Evolutionary conservation across 805 yeast genomes (phyloP).

Genomic region (Candida silvatica): DNA sequence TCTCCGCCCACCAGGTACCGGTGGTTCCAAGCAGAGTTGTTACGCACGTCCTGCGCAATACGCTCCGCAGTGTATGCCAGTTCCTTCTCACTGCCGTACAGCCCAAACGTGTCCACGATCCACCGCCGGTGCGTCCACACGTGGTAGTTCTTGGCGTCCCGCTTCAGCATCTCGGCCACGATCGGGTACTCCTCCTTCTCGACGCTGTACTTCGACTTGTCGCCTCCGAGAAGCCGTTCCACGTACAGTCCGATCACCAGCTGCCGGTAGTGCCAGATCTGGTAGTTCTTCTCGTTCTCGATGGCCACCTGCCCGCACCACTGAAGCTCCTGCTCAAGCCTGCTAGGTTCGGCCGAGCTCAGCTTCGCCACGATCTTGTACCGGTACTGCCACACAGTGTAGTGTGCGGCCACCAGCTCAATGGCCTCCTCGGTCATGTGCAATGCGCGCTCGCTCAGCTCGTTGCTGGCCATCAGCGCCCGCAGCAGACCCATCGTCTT

Average conservation of each 20-base stretch:
- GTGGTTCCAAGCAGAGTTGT: constrained; percentile 93
- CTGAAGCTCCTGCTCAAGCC: constrained; percentile 46
- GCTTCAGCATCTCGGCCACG: constrained; percentile 56
- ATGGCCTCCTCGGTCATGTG: constrained; percentile 58
- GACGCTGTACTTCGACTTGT: constrained; percentile 25
- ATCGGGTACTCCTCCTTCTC: constrained; percentile 54
- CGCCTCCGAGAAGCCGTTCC: constrained; percentile 1
- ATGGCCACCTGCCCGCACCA: constrained; percentile 77
- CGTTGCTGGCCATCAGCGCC: constrained; percentile 49
- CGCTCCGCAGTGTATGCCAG: constrained; percentile 37
- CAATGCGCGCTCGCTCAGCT: constrained; percentile 64
- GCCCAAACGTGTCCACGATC: constrained; percentile 53
- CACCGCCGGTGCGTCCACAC: constrained; percentile 93
- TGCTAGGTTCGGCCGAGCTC: constrained; percentile 7
- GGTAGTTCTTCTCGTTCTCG: constrained; percentile 83
- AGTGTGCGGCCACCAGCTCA: constrained; percentile 75
- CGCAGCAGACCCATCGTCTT: constrained; percentile 52
- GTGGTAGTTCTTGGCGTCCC: constrained; percentile 87
- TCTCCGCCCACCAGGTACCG: constrained; percentile 47
- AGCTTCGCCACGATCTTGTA: constrained; percentile 39
- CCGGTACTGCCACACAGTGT: constrained; percentile 80
- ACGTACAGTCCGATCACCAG: constrained; percentile 36
- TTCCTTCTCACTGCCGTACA: constrained; percentile 40
- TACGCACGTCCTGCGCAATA: constrained; percentile 59
- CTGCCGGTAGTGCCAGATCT: constrained; percentile 93